Evolutionary conservation across 2,329 filamentous ascomycete genomes (phyloP), one percentile per base, ranked within the genome.

Genomic region (Diaporthe ilicicola): DNA sequence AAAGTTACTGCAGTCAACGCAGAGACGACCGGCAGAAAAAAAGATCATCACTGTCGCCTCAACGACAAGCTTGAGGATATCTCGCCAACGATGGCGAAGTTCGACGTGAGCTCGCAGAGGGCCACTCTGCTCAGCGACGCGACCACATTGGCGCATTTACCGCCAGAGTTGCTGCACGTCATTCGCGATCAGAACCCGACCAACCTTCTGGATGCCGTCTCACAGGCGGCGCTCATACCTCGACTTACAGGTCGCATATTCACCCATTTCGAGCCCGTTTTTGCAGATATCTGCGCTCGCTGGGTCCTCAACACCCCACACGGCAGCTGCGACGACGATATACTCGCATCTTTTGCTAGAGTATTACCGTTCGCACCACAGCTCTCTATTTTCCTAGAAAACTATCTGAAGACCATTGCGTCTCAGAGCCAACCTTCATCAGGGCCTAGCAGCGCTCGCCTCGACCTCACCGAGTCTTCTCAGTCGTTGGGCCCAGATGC

Each of bases 321-420:
- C 51, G 77, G 80, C 74, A 75, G 74, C 68, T 79, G 76, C 75
- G 81, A 81, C 75, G 81, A 80, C 76, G 80, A 76, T 69, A 81
- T 92, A 66, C 87, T 95, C 74, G 87, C 91, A 69, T 92, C 93
- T 39, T 93, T 97, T 82, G 92, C 93, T 72, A 89, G 93, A 77
- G 87, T 97, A 73, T 81, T 98, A 76, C 93, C 94, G 22, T 91
- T 96, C 84, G 93, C 93, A 74, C 93, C 94, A 64, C 90, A 95
- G 78, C 85, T 98, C 53, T 90, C 91, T 67, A 88, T 90, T 72
- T 93, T 94, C 79, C 87, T 94, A 73, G 88, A 91, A 75, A 75
- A 74, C 69, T 82, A 82, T 76, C 77, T 84, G 72, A 76, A 76
- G 69, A 70, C 67, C 66, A 71, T 74, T 37, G 34, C 65, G 12